Base-by-base conservation (phyloP, 371 early-diverging fungal species). In the Basidiobolus meristosporus region DNA sequence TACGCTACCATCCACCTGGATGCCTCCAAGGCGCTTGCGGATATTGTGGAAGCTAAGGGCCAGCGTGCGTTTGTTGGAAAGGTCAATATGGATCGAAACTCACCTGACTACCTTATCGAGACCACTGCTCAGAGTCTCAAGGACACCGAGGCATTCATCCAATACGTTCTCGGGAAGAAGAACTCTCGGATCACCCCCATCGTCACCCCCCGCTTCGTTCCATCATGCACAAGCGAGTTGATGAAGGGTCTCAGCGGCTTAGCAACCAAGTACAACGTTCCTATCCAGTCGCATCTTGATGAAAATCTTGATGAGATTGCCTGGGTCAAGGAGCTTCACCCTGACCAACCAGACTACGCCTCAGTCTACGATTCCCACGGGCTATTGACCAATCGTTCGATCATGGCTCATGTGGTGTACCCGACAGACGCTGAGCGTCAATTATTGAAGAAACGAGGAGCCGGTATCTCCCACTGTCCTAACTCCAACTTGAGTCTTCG, bases 351-450 rank as follows among this genome's bases (percentile, higher is more conserved):
- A 18, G 55, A 66, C 49, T 93, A 91, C 59, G 66, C 88, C 5
- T 57, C 53, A 16, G 73, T 90, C 34, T 93, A 91, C 52, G 66
- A 65, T 20, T 57, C 64, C 18, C 65, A 65, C 45, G 73, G 73
- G 0, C 62, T 92, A 31, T 60, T 82, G 36, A 65, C 55, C 35
- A 52, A 62, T 15, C 61, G 66, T 1, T 63, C 84, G 9, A 77
- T 90, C 45, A 79, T 90, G 82, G 95, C 90, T 15, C 95, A 9
- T n/a, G n/a, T n/a, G n/a, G n/a, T n/a, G n/a, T n/a, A n/a, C n/a
- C n/a, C n/a, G n/a, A n/a, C n/a, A n/a, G 68, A 72, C 1, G 66
- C 64, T 2, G 91, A 93, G 42, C 50, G 74, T 10, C 52, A 51
- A 5, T 39, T 82, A 31, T 42, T 90, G 42, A 66, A 62, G 35